phyloP scores from a whole-genome alignment of 73 alveolate genomes.

The Breviolum minutum region DNA sequence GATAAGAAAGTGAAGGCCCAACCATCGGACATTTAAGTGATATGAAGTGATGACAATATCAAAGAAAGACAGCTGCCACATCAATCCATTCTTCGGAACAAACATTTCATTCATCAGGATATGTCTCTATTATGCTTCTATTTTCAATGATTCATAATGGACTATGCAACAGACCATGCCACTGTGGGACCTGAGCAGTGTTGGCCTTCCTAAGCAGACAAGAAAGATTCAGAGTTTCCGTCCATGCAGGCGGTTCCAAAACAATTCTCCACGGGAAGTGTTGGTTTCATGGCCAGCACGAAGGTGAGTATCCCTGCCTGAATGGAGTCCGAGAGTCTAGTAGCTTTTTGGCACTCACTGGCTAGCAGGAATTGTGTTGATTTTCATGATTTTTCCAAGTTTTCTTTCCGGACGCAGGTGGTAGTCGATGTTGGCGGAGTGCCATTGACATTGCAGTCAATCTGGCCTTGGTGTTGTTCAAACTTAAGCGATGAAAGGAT shows the following conservation, averaged over 20 bases:
- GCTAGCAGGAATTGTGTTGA: not conserved
- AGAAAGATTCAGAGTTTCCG: no score
- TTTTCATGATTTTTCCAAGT: not conserved
- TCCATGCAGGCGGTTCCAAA: constrained; percentile 50
- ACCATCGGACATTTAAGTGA: not conserved
- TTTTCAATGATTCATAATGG: no score
- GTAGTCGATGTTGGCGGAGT: constrained; percentile 19
- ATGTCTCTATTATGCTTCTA: no score
- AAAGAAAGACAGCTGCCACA: not conserved
- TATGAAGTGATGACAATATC: not conserved
- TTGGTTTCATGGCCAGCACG: constrained; percentile 68
- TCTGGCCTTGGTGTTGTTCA: not conserved
- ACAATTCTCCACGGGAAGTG: constrained; percentile 68
- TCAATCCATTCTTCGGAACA: no score
- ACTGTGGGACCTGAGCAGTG: no score
- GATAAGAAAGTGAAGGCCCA: constrained; percentile 53
- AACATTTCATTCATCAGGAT: not conserved
- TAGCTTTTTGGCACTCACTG: not conserved
- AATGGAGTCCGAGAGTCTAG: no score
- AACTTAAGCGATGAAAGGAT: not conserved
- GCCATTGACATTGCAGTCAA: constrained; percentile 27
- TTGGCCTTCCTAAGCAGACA: no score
- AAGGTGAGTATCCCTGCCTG: not conserved
- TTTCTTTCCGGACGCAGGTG: not conserved
- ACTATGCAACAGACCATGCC: no score